Evolutionary conservation across 306 rosid species (phyloP).

Genomic region (Begonia masoniana): DNA sequence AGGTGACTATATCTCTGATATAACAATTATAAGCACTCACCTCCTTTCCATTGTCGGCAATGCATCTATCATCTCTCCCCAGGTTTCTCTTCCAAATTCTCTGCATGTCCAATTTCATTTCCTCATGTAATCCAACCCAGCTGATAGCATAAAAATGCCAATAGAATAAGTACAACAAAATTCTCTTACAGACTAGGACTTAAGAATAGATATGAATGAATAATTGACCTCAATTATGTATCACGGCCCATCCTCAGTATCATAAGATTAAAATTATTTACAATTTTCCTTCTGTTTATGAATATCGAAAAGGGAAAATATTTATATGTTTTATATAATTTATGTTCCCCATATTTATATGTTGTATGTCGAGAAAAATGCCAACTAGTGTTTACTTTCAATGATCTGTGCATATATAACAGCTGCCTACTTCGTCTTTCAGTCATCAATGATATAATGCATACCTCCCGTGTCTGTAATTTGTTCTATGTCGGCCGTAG

Average conservation of each 20-base stretch:
- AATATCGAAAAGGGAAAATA: no score
- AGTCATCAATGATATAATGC: not conserved
- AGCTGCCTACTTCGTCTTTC: no score
- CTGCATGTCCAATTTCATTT: slow-evolving; percentile 93
- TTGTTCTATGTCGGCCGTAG: slow-evolving; percentile 91
- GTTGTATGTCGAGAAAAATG: no score
- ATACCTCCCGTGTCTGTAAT: slow-evolving; percentile 72
- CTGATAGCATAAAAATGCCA: slow-evolving; percentile 26
- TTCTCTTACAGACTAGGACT: not conserved
- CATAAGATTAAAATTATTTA: no score
- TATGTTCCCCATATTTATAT: no score
- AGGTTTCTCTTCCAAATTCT: slow-evolving; percentile 98
- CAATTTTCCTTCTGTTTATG: no score
- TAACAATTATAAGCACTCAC: slow-evolving; percentile 25
- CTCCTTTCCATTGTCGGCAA: slow-evolving; percentile 94
- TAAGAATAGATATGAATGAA: no score
- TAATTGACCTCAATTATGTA: no score
- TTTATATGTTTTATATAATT: no score
- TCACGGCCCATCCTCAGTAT: no score
- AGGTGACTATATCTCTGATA: not conserved
- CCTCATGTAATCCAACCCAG: slow-evolving; percentile 72
- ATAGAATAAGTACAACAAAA: slow-evolving; percentile 8
- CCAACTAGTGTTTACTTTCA: no score
- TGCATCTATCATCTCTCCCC: slow-evolving; percentile 94
- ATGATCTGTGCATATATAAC: no score